Evolutionary conservation across 257 asterid genomes (phyloP), one percentile per base, ranked within the genome.

Genomic region (Przewalskia tangutica): DNA sequence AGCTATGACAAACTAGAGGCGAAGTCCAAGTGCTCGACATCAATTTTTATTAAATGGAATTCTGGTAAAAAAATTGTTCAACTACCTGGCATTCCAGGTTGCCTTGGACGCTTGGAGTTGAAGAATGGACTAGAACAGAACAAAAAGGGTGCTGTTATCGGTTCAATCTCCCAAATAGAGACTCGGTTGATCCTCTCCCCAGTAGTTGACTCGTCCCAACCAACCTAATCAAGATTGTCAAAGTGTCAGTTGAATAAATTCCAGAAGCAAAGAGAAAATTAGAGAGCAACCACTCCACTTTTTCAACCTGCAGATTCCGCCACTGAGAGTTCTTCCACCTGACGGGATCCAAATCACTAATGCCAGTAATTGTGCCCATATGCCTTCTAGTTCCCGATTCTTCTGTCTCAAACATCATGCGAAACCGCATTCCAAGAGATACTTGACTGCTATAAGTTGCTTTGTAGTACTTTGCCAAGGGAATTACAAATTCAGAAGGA

Each of bases 271-370:
- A 23, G 80, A 27, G 46, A 51, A 23, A 75, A 75, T 18, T 13
- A 75, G 62, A 75, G 14, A 50, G 13, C 46, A 16, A 27, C 23
- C 59, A 51, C 27, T 27, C 14, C 54, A 20, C 14, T 78, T 38
- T 71, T 4, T 44, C 48, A 85, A 92, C 99, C 94, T 93, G 99
- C 87, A 95, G 88, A 90, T 93, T 95, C 79, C 98, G 95, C 99
- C 99, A 95, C 80, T 95, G 99, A 46, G 99, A 95, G 85, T 87
- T 91, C 91, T 95, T 95, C 99, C 99, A 95, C 86, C 97, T 84
- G 48, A 91, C 89, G 2, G 95, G 84, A 88, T 95, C 99, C 77
- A 95, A 88, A 88, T 95, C 99, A 77, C 92, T 90, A 51, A 93
- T 90, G 60, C 99, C 98, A 1, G 98, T 93, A 58, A 95, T 89